Evolutionary conservation across 1,284 basidiomycete species (phyloP).

Genomic region (Mycosarcoma mackinlayi): DNA sequence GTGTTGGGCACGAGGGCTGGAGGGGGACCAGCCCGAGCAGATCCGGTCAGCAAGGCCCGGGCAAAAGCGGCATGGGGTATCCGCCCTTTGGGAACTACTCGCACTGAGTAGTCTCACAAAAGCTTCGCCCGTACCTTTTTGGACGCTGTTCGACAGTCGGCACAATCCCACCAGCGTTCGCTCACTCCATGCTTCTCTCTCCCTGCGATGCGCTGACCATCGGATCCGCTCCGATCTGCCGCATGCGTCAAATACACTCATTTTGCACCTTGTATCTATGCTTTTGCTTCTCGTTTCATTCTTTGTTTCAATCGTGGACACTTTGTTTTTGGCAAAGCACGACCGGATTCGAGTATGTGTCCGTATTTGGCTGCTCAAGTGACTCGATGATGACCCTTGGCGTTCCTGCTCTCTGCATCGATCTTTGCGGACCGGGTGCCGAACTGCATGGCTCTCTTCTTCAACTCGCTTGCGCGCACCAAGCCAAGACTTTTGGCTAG

Average conservation of each 20-base stretch:
- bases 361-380: too few relatives aligned
- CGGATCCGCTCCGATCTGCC: too few relatives aligned
- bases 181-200: too few relatives aligned
- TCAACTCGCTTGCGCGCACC: constrained; percentile 73
- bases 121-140: background rate
- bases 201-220: too few relatives aligned
- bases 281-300: constrained; percentile 1
- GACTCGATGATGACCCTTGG: constrained; percentile 63
- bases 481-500: constrained; percentile 46
- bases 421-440: constrained; percentile 89
- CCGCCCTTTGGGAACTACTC: constrained; percentile 39
- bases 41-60: constrained; percentile 17
- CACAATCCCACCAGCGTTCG: too few relatives aligned
- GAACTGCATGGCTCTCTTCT: constrained; percentile 97
- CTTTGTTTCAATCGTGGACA: constrained; percentile 8
- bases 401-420: constrained; percentile 72
- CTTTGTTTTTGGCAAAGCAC: too few relatives aligned
- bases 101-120: constrained; percentile 7
- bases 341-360: too few relatives aligned
- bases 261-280: too few relatives aligned
- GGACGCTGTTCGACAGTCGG: too few relatives aligned
- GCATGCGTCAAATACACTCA: too few relatives aligned
- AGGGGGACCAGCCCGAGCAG: constrained; percentile 31
- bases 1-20: too few relatives aligned
- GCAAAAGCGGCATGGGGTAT: constrained; percentile 35